Percentiles rank a stretch among this genome's conserved stretches.
Conservation (phyloP, 208 protist species). For the Leishmania aethiopica region DNA sequence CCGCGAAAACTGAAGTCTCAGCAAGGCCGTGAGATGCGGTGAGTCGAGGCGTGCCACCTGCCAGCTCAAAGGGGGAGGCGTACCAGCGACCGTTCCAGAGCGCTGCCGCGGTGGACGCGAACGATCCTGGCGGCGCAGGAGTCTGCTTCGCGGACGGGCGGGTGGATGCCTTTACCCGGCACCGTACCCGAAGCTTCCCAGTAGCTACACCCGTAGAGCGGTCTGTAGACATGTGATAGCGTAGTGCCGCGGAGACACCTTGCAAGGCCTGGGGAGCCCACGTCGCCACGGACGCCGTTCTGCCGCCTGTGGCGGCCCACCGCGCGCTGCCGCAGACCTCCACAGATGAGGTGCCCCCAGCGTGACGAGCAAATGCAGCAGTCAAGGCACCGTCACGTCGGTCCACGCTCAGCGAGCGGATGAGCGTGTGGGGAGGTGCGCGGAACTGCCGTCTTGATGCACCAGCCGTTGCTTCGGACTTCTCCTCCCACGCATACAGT, state of each 20-base stretch:
- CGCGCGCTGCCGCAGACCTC: slow-evolving; percentile 16
- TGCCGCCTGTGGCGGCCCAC: slow-evolving; percentile 12
- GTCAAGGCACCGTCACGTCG: slow-evolving; percentile 13
- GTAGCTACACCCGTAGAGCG: background rate
- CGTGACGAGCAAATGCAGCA: slow-evolving; percentile 14
- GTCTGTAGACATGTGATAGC: background rate
- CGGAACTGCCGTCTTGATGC: background rate
- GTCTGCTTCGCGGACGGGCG: slow-evolving; percentile 19
- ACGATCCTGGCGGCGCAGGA: background rate
- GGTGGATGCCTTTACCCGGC: slow-evolving; percentile 4
- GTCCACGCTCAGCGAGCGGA: slow-evolving; percentile 13
- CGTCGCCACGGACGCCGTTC: background rate
- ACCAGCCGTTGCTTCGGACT: background rate
- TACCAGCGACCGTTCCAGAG: slow-evolving; percentile 33
- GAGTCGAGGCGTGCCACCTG: background rate
- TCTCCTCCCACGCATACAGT: slow-evolving; percentile 21
- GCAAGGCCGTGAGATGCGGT: background rate
- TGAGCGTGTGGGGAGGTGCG: background rate
- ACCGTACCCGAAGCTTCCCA: slow-evolving; percentile 18
- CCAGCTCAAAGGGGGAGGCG: slow-evolving; percentile 15
- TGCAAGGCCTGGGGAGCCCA: slow-evolving; percentile 10
- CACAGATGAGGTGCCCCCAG: background rate
- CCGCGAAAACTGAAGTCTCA: background rate
- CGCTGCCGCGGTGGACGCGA: background rate
- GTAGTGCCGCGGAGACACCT: background rate